phyloP scores from a whole-genome alignment of 371 early-diverging fungal species.

The Coemansia sp. region DNA sequence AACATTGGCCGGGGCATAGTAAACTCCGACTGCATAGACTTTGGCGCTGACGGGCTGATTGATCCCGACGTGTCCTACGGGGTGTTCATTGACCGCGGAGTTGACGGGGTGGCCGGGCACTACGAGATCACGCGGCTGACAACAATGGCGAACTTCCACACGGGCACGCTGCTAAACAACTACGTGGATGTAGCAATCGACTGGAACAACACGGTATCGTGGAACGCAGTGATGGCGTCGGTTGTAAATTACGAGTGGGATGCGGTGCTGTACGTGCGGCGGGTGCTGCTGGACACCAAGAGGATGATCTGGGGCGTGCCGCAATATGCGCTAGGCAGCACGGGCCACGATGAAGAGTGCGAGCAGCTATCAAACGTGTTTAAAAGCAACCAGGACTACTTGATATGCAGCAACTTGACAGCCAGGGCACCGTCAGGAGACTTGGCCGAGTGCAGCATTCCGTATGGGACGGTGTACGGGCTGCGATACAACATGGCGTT shows the following conservation, averaged over 20 bases:
- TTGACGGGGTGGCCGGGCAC: conserved; percentile 1
- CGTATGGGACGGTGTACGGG: neutral
- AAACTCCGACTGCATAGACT: conserved; percentile 14
- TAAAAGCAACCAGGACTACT: neutral
- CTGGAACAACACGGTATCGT: conserved; percentile 10
- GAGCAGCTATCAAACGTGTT: neutral
- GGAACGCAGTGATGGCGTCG: neutral
- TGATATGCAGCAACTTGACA: neutral
- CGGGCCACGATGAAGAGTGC: neutral
- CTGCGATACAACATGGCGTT: neutral
- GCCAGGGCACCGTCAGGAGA: neutral
- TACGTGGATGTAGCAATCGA: conserved; percentile 13
- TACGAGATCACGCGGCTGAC: neutral
- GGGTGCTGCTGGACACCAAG: neutral
- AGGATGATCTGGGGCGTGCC: conserved; percentile 8
- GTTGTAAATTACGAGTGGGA: neutral
- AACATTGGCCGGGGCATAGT: conserved; percentile 9
- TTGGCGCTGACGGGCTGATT: neutral
- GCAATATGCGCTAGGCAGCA: neutral
- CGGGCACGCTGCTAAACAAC: conserved; percentile 20
- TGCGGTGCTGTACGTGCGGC: neutral
- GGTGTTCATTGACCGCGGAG: conserved; percentile 5
- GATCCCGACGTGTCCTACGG: conserved; percentile 5
- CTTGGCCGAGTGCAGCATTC: neutral
- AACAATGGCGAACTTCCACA: conserved; percentile 6